Percentiles rank a stretch among this genome's conserved stretches.
phyloP scores from a whole-genome alignment of 768 basidiomycete species.

The Tremella mesenterica region DNA sequence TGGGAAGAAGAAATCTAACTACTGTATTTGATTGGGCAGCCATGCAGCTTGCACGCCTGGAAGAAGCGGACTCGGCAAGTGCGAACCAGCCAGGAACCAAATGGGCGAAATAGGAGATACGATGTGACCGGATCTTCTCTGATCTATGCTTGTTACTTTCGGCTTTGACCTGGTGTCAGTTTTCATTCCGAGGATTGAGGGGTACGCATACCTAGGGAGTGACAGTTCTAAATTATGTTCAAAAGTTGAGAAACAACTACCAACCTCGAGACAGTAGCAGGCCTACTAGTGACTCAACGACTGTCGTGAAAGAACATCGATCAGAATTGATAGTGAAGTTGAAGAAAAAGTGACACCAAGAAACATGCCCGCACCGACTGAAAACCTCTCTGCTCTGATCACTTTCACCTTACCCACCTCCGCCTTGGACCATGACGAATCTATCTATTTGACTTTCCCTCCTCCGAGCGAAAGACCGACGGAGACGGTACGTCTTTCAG shows the following conservation, averaged over 20 bases:
- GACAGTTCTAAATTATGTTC: no score
- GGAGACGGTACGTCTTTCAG: conserved; percentile 15
- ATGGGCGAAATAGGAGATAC: conserved; percentile 1
- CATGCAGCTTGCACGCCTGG: no score
- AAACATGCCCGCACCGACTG: conserved; percentile 14
- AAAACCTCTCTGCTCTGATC: conserved; percentile 14
- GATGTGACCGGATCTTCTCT: neutral
- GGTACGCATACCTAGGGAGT: no score
- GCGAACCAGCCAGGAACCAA: no score
- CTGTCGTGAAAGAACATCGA: neutral
- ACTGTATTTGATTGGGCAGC: no score
- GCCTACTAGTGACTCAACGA: no score
- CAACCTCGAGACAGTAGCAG: no score
- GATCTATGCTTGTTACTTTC: neutral
- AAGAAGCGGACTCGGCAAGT: no score
- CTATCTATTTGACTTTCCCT: conserved; percentile 9
- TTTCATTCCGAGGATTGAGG: no score
- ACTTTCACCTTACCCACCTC: conserved; percentile 20
- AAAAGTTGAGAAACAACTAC: no score
- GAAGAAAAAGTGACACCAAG: neutral
- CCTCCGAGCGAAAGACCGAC: conserved; percentile 4
- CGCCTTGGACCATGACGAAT: conserved; percentile 11
- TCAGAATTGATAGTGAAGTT: neutral
- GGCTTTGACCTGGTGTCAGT: no score
- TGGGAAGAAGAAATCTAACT: no score